These are phyloP conservation scores for Backusella psychrophila DNA, from an alignment of 192 early-diverging fungal genomes.

Conservation along the genomic window DNA sequence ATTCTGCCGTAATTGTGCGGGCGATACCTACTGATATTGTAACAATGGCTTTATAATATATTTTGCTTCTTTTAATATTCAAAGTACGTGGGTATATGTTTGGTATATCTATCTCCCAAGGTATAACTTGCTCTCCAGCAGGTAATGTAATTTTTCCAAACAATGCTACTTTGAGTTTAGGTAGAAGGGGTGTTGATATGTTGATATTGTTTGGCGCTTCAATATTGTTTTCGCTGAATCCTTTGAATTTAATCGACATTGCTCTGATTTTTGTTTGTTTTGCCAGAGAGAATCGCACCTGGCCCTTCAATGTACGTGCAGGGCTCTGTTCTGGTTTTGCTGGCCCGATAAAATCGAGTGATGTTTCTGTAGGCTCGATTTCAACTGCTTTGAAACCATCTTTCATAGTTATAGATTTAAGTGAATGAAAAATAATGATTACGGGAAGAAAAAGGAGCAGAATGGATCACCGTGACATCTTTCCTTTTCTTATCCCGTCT, in stretches of 20 bases:
- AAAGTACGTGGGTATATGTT: conserved; percentile 22
- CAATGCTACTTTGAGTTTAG: conserved; percentile 21
- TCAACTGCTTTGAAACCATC: conserved; percentile 26
- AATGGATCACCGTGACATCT: neutral
- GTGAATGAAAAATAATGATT: conserved; percentile 1
- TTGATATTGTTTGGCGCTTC: neutral
- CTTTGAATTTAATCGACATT: conserved; percentile 39
- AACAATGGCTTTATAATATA: conserved; percentile 20
- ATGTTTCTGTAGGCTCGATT: conserved; percentile 27
- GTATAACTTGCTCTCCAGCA: conserved; percentile 24
- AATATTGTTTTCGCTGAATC: conserved; percentile 16
- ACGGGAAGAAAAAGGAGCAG: neutral
- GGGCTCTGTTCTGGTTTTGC: neutral
- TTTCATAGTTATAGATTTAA: conserved; percentile 17
- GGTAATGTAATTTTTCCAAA: conserved; percentile 18
- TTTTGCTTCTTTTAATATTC: conserved; percentile 17
- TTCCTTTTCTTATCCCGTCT: neutral
- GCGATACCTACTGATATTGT: conserved; percentile 19
- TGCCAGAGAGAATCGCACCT: conserved; percentile 17
- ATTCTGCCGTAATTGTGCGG: conserved; percentile 24
- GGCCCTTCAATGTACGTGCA: conserved; percentile 20
- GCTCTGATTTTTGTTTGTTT: conserved; percentile 26
- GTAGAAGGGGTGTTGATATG: conserved; percentile 6
- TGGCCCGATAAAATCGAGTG: conserved; percentile 27
- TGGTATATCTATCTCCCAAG: conserved; percentile 33